These are phyloP conservation scores for Rickenella mellea DNA, from an alignment of 768 basidiomycete genomes.

Conservation along the genomic window DNA sequence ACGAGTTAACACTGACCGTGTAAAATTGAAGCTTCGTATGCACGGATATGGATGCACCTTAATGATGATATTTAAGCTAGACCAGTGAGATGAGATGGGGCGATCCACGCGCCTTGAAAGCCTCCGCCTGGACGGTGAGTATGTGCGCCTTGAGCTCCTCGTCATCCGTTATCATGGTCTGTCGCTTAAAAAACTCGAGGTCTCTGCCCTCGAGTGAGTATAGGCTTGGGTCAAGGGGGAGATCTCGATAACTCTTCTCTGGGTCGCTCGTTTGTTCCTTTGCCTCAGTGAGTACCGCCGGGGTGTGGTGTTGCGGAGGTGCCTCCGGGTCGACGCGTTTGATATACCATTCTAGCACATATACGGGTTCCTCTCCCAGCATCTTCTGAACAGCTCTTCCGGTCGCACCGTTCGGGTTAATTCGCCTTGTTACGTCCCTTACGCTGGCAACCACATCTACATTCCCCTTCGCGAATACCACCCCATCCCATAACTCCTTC, in stretches of 20 bases:
- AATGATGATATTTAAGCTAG: slow-evolving; percentile 1
- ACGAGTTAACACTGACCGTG: slow-evolving; percentile 11
- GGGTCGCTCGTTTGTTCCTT: too few relatives aligned
- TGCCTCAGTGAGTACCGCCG: not conserved
- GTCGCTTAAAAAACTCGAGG: slow-evolving; percentile 18
- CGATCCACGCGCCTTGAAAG: slow-evolving; percentile 18
- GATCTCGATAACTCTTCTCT: too few relatives aligned
- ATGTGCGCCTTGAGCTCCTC: slow-evolving; percentile 22
- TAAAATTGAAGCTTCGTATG: slow-evolving; percentile 17
- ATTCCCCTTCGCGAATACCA: slow-evolving; percentile 24
- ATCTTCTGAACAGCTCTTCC: not conserved
- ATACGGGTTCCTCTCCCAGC: too few relatives aligned
- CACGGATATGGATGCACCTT: slow-evolving; percentile 21
- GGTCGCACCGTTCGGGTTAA: not conserved
- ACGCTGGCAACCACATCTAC: slow-evolving; percentile 18
- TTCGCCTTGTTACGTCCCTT: not conserved
- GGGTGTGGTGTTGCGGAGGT: not conserved
- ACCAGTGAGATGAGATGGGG: not conserved
- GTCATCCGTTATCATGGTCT: slow-evolving; percentile 20
- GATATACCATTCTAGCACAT: too few relatives aligned
- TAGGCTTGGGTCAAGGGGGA: slow-evolving; percentile 5
- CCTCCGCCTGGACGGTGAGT: slow-evolving; percentile 22
- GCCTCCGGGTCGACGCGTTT: not conserved
- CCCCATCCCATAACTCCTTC: slow-evolving; percentile 28
- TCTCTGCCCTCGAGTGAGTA: slow-evolving; percentile 8